These are phyloP conservation scores for Aspergillus sp. DNA, from an alignment of 2,329 filamentous ascomycete species.

Conservation along the genomic window DNA sequence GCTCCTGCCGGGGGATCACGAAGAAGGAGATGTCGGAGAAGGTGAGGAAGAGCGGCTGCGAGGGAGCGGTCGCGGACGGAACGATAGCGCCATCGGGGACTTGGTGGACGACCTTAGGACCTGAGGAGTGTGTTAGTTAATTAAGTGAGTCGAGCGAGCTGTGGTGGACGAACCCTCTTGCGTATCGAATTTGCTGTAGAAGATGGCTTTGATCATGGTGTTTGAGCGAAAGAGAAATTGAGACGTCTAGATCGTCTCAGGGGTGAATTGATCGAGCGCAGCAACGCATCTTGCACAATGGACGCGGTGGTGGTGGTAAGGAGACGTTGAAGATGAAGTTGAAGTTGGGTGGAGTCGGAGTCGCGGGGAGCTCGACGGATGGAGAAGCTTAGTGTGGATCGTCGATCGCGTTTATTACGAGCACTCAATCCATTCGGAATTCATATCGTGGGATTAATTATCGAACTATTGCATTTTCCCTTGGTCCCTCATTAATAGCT, in stretches of 20 bases:
- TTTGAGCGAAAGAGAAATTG: neutral
- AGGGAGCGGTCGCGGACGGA: conserved; percentile 43
- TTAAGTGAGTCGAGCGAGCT: neutral
- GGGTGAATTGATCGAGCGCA: neutral
- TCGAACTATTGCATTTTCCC: neutral
- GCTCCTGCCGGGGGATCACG: conserved; percentile 90
- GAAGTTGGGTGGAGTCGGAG: neutral
- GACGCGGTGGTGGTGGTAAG: neutral
- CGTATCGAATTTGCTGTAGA: conserved; percentile 66
- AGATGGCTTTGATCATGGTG: conserved; percentile 62
- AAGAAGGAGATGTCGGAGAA: conserved; percentile 87
- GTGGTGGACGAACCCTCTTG: conserved; percentile 44
- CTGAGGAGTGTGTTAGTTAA: conserved; percentile 32
- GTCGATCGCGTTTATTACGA: neutral
- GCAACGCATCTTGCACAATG: neutral
- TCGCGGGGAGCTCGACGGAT: neutral
- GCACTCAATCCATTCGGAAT: too few relatives aligned
- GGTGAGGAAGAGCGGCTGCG: conserved; percentile 68
- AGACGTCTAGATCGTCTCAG: neutral
- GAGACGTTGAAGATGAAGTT: neutral
- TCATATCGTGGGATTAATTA: neutral
- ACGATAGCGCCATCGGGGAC: conserved; percentile 60
- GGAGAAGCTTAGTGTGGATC: neutral
- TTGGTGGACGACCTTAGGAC: conserved; percentile 63
- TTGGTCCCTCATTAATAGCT: too few relatives aligned